A percentile compares a stretch with the other conserved stretches of the same genome.
phyloP scores from a whole-genome alignment of 2,329 filamentous ascomycete genomes.

The Botryotinia calthae region DNA sequence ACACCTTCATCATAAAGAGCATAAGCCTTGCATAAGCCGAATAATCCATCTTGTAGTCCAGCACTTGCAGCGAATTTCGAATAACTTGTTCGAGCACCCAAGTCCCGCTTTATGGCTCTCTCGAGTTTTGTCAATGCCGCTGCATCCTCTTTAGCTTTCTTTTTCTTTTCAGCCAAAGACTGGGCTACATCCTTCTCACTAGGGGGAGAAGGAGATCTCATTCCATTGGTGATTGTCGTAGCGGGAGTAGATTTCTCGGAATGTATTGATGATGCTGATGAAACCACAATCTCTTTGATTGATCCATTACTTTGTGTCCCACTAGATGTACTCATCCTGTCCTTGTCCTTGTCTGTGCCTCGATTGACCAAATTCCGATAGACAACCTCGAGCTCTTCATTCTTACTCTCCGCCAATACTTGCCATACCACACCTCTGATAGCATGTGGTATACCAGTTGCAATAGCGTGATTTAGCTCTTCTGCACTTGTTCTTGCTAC shows the following conservation, averaged over 20 bases:
- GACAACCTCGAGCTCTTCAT: constrained; percentile 80
- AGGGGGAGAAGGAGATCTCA: constrained; percentile 54
- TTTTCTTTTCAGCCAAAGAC: constrained; percentile 66
- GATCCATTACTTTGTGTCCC: constrained; percentile 46
- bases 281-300: constrained; percentile 62
- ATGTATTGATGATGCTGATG: constrained; percentile 80
- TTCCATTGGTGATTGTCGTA: constrained; percentile 53
- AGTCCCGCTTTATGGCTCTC: constrained; percentile 84
- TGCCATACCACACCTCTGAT: constrained; percentile 99
- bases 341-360: constrained; percentile 77
- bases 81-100: constrained; percentile 91
- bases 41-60: constrained; percentile 88
- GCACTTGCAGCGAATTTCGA: constrained; percentile 92
- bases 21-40: constrained; percentile 96
- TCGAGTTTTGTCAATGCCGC: constrained; percentile 77
- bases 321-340: constrained; percentile 49
- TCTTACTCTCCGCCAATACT: constrained; percentile 92
- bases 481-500: constrained; percentile 85
- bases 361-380: constrained; percentile 78
- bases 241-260: constrained; percentile 69
- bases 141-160: constrained; percentile 75
- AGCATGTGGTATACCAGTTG: constrained; percentile 87
- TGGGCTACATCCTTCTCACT: constrained; percentile 60
- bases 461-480: constrained; percentile 86
- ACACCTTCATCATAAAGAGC: constrained; percentile 92